Percentiles rank a stretch among this genome's conserved stretches.
phyloP scores from a whole-genome alignment of 2,329 filamentous ascomycete species.

The Pestalotiopsis sp. region DNA sequence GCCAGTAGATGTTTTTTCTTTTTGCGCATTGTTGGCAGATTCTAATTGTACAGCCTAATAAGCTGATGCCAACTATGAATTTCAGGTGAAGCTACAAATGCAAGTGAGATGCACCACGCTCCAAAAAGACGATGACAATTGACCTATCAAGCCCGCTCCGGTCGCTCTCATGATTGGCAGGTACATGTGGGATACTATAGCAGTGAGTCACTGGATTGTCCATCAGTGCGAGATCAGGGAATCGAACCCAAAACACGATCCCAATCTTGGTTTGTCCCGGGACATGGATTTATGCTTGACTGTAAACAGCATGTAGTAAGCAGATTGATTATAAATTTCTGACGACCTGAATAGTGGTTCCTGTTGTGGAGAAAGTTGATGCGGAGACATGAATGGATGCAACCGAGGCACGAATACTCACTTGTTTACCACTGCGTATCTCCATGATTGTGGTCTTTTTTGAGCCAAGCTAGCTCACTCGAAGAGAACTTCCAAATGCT shows the following conservation, averaged over 20 bases:
- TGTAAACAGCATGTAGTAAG: not conserved
- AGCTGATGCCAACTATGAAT: slow-evolving; percentile 4
- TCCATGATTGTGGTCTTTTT: not conserved
- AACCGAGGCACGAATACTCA: not conserved
- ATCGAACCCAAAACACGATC: not conserved
- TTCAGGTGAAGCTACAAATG: slow-evolving; percentile 11
- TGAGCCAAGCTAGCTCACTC: not conserved
- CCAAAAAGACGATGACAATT: not conserved
- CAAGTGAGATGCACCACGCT: not conserved
- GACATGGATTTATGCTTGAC: not conserved
- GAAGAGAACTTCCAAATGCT: too few species aligned
- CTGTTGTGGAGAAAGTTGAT: not conserved
- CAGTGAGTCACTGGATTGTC: not conserved
- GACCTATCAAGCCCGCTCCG: not conserved
- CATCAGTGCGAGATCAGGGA: not conserved
- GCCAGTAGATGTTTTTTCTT: not conserved
- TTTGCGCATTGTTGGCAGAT: not conserved
- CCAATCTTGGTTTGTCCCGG: not conserved
- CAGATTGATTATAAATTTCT: not conserved
- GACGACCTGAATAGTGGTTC: not conserved
- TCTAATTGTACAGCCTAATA: not conserved
- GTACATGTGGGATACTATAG: not conserved
- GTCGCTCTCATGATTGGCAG: not conserved
- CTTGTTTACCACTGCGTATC: not conserved
- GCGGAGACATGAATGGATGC: not conserved